phyloP scores from a whole-genome alignment of 1,284 basidiomycete genomes.

The Pseudozyma hubeiensis region DNA sequence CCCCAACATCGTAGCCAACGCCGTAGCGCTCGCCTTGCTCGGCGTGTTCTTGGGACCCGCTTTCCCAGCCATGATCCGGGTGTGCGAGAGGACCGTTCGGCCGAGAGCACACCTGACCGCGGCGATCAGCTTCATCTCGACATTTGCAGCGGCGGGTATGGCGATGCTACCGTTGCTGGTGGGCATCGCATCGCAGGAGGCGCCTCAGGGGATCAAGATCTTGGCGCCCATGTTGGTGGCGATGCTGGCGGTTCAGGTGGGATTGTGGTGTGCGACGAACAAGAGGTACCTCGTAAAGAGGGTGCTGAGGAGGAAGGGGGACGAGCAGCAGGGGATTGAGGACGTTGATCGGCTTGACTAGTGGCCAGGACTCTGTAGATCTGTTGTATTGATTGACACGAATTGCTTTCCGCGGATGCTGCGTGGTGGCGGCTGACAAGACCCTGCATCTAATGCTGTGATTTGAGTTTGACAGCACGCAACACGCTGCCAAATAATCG shows the following conservation, averaged over 20 bases:
- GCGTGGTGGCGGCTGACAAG: no score
- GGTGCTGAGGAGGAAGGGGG: conserved; percentile 5
- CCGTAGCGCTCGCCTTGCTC: conserved; percentile 45
- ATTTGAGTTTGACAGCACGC: conserved; percentile 3
- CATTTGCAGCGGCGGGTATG: conserved; percentile 45
- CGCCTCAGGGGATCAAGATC: conserved; percentile 42
- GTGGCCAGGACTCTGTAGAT: background rate
- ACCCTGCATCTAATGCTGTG: conserved; percentile 1
- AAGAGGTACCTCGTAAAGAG: conserved; percentile 16
- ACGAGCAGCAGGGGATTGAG: background rate
- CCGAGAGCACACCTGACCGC: conserved; percentile 48
- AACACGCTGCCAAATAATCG: background rate
- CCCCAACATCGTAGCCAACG: conserved; percentile 51
- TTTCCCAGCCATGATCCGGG: conserved; percentile 49
- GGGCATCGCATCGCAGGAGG: conserved; percentile 40
- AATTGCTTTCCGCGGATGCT: background rate
- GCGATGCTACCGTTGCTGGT: conserved; percentile 52
- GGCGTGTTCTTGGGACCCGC: conserved; percentile 52
- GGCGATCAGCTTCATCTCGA: conserved; percentile 48
- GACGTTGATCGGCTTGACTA: conserved; percentile 31
- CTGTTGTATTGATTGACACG: background rate
- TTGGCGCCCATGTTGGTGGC: conserved; percentile 50
- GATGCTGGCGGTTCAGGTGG: conserved; percentile 33
- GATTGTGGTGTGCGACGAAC: conserved; percentile 32
- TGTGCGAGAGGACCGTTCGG: conserved; percentile 31